Base-by-base conservation (phyloP, 371 early-diverging fungal species). In the Mortierella sp. region DNA sequence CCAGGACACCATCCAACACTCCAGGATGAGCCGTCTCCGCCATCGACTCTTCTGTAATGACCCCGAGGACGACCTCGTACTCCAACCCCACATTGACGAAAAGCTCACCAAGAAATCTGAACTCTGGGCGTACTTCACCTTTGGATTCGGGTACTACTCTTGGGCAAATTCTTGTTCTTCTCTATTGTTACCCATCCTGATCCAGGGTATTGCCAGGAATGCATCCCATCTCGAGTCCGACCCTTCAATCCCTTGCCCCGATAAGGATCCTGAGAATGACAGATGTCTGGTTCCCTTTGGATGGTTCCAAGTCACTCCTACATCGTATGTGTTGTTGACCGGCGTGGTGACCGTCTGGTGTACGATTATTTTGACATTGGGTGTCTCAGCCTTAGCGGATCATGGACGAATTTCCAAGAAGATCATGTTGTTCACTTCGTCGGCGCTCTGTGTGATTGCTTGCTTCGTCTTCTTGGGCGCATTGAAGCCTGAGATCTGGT, bases 81-180 rank as follows among this genome's bases (percentile, higher is more conserved):
- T 84, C 55, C 85, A 84, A 45, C 81, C 85, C 0, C 77, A 81
- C 70, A n/a, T 74, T 4, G 65, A 75, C n/a, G 77, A 84, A 52
- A 68, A 26, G 21, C 71, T 84, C n/a, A 76, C 79, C n/a, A 75
- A 76, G 42, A 84, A 84, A 60, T 73, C 73, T 3, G 85, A 84
- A 55, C 74, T 84, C 50, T 84, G 85, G 85, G 76, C 77, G 4
- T 84, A 71, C 85, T 81, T 84, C 50, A 73, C 75, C 72, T 84
- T 84, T 63, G 85, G 85, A 10, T 81, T 81, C 26, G 85, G 85
- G 14, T 81, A 48, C 45, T 84, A 81, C 31, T 54, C 85, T 38
- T 84, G 76, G 74, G 71, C 79, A 52, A 84, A 84, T 65, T 76
- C 76, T 3, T 81, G 79, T n/a, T 54, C 73, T 0, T 84, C 85